These are phyloP conservation scores for Hypericum androsaemum DNA, from an alignment of 345 rosid genomes.

Conservation along the genomic window DNA sequence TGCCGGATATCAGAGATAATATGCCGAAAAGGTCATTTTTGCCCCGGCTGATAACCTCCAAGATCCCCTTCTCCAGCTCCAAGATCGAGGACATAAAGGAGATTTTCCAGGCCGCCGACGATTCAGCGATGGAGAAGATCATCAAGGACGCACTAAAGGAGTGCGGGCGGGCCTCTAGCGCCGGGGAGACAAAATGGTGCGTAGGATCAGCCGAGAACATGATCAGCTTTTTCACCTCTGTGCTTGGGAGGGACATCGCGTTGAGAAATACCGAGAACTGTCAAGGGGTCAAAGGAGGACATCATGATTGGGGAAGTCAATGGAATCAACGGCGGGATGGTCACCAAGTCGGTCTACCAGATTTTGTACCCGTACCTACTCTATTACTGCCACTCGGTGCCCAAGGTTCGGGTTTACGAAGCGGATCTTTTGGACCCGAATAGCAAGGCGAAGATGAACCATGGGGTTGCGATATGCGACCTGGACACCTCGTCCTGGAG, in stretches of 20 bases:
- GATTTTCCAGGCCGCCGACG: conserved; percentile 47
- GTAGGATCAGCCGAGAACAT: conserved; percentile 79
- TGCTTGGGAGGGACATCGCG: conserved; percentile 47
- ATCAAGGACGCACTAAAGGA: conserved; percentile 43
- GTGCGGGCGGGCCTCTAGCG: conserved; percentile 59
- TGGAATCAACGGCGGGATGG: conserved; percentile 55
- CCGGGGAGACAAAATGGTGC: conserved; percentile 75
- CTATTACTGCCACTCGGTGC: conserved; percentile 85
- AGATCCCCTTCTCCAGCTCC: no score
- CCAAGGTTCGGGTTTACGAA: conserved; percentile 74
- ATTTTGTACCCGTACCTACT: conserved; percentile 70
- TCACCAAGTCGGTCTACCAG: conserved; percentile 73
- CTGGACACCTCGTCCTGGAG: conserved; percentile 80
- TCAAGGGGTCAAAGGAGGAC: conserved; percentile 39
- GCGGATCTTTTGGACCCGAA: conserved; percentile 53
- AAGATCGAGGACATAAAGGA: no score
- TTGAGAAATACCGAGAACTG: conserved; percentile 53
- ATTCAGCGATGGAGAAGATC: conserved; percentile 49
- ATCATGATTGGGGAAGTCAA: conserved; percentile 49
- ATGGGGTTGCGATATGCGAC: conserved; percentile 78
- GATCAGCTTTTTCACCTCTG: conserved; percentile 69
- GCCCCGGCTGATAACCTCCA: conserved; percentile 53
- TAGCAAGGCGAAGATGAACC: conserved; percentile 42
- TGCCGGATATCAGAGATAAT: conserved; percentile 83
- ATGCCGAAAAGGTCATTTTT: conserved; percentile 89